phyloP scores from a whole-genome alignment of 148 eudicot species.

The Rhododendron mucronatum region DNA sequence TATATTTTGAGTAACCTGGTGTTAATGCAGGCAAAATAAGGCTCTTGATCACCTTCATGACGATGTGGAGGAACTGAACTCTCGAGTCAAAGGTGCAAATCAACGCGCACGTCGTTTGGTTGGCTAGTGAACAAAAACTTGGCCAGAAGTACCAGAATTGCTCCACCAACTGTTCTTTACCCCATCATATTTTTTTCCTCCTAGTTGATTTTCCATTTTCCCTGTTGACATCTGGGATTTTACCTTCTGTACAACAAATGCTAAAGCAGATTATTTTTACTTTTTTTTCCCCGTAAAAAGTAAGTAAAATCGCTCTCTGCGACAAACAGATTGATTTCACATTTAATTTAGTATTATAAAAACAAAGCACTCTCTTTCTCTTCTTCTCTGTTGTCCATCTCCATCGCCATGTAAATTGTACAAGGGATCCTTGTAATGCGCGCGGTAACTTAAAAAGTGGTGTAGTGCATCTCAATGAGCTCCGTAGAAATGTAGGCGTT shows the following conservation, averaged over 20 bases:
- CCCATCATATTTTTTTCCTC: not conserved
- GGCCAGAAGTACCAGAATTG: not conserved
- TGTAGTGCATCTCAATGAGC: too few relatives aligned
- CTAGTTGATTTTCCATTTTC: not conserved
- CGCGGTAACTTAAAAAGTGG: too few relatives aligned
- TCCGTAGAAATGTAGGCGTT: too few relatives aligned
- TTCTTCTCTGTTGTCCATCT: too few relatives aligned
- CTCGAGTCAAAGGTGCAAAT: conserved; percentile 76
- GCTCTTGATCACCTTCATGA: conserved; percentile 71
- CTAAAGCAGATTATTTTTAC: not conserved
- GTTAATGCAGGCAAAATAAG: conserved; percentile 68
- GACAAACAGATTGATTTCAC: too few relatives aligned
- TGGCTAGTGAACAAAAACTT: conserved; percentile 28
- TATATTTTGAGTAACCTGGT: not conserved
- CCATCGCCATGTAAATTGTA: too few relatives aligned
- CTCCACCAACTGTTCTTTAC: not conserved
- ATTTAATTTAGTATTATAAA: too few relatives aligned
- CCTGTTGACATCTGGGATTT: not conserved
- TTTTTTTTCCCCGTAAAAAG: too few relatives aligned
- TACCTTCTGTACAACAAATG: not conserved
- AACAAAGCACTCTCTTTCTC: not conserved
- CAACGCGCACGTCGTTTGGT: conserved; percentile 50
- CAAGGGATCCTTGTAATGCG: too few relatives aligned
- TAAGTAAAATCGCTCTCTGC: not conserved
- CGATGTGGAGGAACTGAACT: conserved; percentile 78